phyloP scores from a whole-genome alignment of 495 filamentous ascomycete genomes.

The Talaromyces ruber region DNA sequence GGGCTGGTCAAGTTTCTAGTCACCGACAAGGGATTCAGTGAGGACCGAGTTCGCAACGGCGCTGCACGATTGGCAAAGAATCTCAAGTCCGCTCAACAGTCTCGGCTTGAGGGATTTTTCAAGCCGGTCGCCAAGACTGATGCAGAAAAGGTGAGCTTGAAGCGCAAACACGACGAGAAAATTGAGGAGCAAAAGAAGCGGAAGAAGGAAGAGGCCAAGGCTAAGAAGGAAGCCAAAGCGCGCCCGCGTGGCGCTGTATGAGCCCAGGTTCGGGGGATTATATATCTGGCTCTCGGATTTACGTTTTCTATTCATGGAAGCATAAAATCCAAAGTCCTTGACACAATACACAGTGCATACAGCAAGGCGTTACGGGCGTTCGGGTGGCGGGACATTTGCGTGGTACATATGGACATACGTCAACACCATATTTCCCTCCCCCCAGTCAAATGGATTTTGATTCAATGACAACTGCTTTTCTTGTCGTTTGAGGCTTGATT shows the following conservation, averaged over 20 bases:
- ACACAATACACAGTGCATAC: not conserved
- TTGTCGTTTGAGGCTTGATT: not conserved
- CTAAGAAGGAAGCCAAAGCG: conserved; percentile 80
- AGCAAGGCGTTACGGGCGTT: not conserved
- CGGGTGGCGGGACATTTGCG: not conserved
- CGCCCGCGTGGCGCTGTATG: conserved; percentile 69
- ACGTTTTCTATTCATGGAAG: not conserved
- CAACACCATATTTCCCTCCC: not conserved
- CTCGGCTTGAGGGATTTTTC: conserved; percentile 95
- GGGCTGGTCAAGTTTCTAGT: conserved; percentile 84
- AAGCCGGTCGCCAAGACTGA: conserved; percentile 85
- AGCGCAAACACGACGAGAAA: conserved; percentile 91
- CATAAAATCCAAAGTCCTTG: not conserved
- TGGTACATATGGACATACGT: not conserved
- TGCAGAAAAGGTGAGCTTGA: conserved; percentile 69
- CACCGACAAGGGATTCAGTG: conserved; percentile 90
- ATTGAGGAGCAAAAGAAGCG: conserved; percentile 86
- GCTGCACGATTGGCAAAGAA: conserved; percentile 76
- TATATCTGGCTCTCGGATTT: not conserved
- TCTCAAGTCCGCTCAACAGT: conserved; percentile 80
- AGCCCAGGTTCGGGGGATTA: not conserved
- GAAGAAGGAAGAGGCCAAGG: conserved; percentile 76
- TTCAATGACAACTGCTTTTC: not conserved
- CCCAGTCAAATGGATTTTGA: not conserved
- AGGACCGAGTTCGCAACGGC: conserved; percentile 77